Evolutionary conservation across 208 protist species (phyloP).

Genomic region (Acanthamoeba quina): DNA sequence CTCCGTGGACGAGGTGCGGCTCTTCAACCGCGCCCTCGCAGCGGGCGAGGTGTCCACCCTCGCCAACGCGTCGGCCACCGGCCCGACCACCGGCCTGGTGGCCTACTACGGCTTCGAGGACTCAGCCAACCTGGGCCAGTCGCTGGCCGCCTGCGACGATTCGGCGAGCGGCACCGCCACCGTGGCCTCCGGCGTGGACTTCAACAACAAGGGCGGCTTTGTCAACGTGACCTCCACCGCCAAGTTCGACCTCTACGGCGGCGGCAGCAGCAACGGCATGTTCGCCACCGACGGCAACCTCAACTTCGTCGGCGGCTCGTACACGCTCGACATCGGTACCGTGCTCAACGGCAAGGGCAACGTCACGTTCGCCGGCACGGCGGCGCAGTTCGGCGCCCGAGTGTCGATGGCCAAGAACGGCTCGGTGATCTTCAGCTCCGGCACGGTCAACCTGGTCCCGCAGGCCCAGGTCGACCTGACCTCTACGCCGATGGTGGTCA

Average conservation of each 20-base stretch:
- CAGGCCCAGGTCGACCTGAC: slow-evolving; percentile 22
- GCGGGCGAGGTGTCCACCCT: not conserved
- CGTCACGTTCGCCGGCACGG: slow-evolving; percentile 48
- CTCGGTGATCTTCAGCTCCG: slow-evolving; percentile 47
- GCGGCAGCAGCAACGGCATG: slow-evolving; percentile 20
- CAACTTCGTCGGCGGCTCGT: slow-evolving; percentile 25
- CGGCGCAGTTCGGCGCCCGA: not conserved
- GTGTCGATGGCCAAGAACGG: slow-evolving; percentile 64
- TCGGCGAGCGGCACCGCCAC: not conserved
- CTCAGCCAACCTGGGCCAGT: slow-evolving; percentile 37
- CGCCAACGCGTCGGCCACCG: not conserved
- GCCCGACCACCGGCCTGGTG: slow-evolving; percentile 40
- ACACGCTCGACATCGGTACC: slow-evolving; percentile 43
- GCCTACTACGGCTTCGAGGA: slow-evolving; percentile 74
- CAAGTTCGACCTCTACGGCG: not conserved
- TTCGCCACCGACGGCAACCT: slow-evolving; percentile 39
- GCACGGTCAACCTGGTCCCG: slow-evolving; percentile 53
- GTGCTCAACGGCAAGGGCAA: slow-evolving; percentile 31
- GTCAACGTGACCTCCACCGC: slow-evolving; percentile 37
- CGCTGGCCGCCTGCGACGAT: slow-evolving; percentile 18
- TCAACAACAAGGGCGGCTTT: slow-evolving; percentile 60
- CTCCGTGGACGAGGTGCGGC: slow-evolving; percentile 46
- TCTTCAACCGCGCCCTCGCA: slow-evolving; percentile 58
- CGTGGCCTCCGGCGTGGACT: not conserved
- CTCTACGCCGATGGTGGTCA: slow-evolving; percentile 49